These are phyloP conservation scores for Neurospora discreta DNA, from an alignment of 495 filamentous ascomycete species.

Conservation along the genomic window DNA sequence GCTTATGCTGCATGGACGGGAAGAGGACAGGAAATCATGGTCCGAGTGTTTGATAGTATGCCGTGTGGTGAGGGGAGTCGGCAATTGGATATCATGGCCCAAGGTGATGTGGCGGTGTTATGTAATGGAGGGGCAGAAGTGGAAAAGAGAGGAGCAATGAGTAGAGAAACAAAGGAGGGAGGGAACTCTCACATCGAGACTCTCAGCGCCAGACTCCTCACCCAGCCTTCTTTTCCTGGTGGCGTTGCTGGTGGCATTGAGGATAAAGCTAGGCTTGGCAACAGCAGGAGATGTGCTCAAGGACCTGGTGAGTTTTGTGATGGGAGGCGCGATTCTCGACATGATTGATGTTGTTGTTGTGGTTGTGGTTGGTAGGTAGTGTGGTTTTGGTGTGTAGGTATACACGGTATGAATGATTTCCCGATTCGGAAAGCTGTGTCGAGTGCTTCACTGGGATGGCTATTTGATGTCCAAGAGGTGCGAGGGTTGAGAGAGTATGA, in stretches of 20 bases:
- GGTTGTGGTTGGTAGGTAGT: neutral
- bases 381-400: neutral
- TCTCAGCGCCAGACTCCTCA: conserved; percentile 7
- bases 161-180: neutral
- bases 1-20: neutral
- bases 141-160: neutral
- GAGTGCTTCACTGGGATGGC: neutral
- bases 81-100: neutral
- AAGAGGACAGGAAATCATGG: neutral
- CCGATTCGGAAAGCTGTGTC: neutral
- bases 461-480: neutral
- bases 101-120: neutral
- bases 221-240: conserved; percentile 13
- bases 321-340: conserved; percentile 29
- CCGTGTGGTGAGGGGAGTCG: neutral
- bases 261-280: conserved; percentile 23
- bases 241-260: conserved; percentile 17
- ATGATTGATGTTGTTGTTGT: conserved; percentile 16
- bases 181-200: conserved; percentile 12
- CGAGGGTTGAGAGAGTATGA: neutral
- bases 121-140: neutral
- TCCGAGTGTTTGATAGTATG: conserved; percentile 2
- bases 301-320: conserved; percentile 33
- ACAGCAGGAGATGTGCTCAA: conserved; percentile 29
- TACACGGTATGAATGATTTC: neutral